Evolutionary conservation across 164 flowering plant genomes (phyloP), one percentile per base, ranked within the genome.

Genomic region (Santalum album): DNA sequence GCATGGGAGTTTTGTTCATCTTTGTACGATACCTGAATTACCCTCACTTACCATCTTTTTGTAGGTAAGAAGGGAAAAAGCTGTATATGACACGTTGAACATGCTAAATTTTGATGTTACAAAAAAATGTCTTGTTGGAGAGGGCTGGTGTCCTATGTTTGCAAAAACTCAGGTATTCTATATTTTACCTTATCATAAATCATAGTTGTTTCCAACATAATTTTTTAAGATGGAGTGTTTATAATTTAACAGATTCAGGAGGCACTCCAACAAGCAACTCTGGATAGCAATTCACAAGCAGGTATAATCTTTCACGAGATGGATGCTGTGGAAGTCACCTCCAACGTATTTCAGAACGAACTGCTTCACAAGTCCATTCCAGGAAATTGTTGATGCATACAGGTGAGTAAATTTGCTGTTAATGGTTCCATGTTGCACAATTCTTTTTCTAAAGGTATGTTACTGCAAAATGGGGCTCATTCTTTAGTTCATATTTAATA

Each of bases 21-120:
- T 5, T 11, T 32, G 35, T 32, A 11, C 5, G 11, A 32, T 11
- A 32, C 7, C 36, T 32, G 7, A 6, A 32, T 6, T 12, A 32
- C 36, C 12, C 12, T 15, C 0, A 10, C 40, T 45, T 45, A 19
- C 55, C 39, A n/a, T 56, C 29, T 56, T 62, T 66, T 66, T 54
- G 25, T 66, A 92, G 99, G 99, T 92, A 54, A 80, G 75, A 74
- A 83, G 82, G 69, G 96, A 92, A 75, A 92, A 92, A 55, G 91
- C 97, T 63, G 88, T 92, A 4, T 92, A 84, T 76, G 97, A 92
- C 68, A 80, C 90, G 9, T 55, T 92, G 65, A 92, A 85, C 71
- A 87, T 92, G 99, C 83, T 87, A 47, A 89, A 89, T 56, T 87
- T 92, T 66, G 99, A 92, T 77, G 99, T 92, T 42, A 92, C 99